Evolutionary conservation across 1,139 yeast genomes (phyloP).

Genomic region (Diutina pseudorugosa): DNA sequence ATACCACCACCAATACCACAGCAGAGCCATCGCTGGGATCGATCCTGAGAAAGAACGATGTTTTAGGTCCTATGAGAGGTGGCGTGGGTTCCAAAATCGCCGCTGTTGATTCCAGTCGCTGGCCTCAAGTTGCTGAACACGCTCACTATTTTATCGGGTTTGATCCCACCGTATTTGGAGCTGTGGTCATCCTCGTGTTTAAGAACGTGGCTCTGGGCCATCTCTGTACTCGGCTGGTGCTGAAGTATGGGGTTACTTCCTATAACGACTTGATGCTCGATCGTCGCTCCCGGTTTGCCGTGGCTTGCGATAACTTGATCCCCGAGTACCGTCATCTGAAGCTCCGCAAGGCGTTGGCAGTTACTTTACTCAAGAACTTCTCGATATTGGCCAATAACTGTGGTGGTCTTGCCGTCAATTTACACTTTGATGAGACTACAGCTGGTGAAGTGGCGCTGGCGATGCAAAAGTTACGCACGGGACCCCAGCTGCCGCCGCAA

Average conservation of each 20-base stretch:
- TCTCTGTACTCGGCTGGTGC: slow-evolving; percentile 50
- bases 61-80: background rate
- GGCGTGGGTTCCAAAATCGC: background rate
- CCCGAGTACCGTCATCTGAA: slow-evolving; percentile 38
- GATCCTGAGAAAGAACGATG: background rate
- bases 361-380: slow-evolving; percentile 57
- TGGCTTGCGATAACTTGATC: slow-evolving; percentile 63
- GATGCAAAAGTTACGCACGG: slow-evolving; percentile 34
- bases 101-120: slow-evolving; percentile 8
- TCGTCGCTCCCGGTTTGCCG: slow-evolving; percentile 56
- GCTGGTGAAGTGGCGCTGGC: slow-evolving; percentile 65
- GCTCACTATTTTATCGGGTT: slow-evolving; percentile 46
- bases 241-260: slow-evolving; percentile 58
- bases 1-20: too few relatives aligned
- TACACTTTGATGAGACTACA: slow-evolving; percentile 57
- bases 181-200: slow-evolving; percentile 40
- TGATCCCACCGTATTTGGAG: slow-evolving; percentile 41
- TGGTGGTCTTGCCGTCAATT: slow-evolving; percentile 9
- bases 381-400: slow-evolving; percentile 35
- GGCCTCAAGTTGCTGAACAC: slow-evolving; percentile 31
- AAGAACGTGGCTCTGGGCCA: slow-evolving; percentile 32
- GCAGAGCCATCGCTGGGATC: background rate
- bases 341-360: slow-evolving; percentile 67
- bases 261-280: slow-evolving; percentile 51
- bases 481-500: slow-evolving; percentile 29